These are phyloP conservation scores for Spizellomyces punctatus DNA, from an alignment of 192 early-diverging fungal species.

Conservation along the genomic window DNA sequence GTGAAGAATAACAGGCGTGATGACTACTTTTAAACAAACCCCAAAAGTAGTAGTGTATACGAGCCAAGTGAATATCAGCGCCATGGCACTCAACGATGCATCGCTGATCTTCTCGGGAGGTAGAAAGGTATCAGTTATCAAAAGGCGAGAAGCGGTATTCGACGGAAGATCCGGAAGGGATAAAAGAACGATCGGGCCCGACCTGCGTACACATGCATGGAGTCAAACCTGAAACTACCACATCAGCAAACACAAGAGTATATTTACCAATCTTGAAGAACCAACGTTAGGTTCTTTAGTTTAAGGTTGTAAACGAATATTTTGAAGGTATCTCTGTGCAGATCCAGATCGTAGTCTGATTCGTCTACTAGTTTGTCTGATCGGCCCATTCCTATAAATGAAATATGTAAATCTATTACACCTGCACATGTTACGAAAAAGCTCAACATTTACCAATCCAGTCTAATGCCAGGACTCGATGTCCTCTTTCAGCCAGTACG, in stretches of 20 bases:
- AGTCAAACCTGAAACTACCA: background rate
- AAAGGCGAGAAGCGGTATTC: background rate
- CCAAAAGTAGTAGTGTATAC: background rate
- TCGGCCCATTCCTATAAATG: background rate
- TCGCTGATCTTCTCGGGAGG: background rate
- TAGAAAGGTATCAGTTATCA: background rate
- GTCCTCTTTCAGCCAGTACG: background rate
- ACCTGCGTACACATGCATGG: background rate
- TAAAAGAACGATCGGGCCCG: background rate
- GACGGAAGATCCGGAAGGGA: background rate
- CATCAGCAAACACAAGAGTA: background rate
- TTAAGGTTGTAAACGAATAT: background rate
- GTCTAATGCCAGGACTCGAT: background rate
- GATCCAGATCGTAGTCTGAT: background rate
- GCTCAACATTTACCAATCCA: slow-evolving; percentile 1
- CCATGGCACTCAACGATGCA: background rate
- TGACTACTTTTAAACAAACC: background rate
- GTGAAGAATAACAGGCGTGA: no score
- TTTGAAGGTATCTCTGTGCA: background rate
- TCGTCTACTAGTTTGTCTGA: background rate
- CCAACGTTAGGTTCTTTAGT: background rate
- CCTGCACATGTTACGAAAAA: background rate
- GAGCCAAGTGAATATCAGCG: background rate
- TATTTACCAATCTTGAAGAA: background rate
- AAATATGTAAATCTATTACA: background rate